phyloP scores from a whole-genome alignment of 306 rosid species.

The Rosa persica region DNA sequence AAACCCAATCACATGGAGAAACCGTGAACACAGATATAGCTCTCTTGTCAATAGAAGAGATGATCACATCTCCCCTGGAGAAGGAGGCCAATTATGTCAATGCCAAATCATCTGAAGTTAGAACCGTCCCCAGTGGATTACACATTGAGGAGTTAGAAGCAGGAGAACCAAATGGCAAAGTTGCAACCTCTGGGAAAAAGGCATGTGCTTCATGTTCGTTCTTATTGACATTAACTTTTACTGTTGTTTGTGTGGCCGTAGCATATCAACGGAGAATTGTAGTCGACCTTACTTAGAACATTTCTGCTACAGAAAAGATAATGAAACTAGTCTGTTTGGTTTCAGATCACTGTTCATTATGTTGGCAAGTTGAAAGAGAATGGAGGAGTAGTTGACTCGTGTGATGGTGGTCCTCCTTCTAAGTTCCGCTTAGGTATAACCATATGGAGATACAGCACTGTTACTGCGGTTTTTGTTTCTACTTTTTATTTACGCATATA shows the following conservation, averaged over 20 bases:
- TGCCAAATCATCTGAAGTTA: constrained; percentile 42
- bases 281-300: background rate
- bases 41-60: constrained; percentile 32
- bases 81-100: constrained; percentile 28
- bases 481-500: constrained; percentile 10
- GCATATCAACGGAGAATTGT: background rate
- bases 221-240: background rate
- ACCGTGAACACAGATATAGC: constrained; percentile 31
- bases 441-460: background rate
- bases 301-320: background rate
- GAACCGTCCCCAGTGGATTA: constrained; percentile 53
- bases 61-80: constrained; percentile 18
- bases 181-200: constrained; percentile 69
- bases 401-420: constrained; percentile 43
- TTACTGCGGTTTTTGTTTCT: background rate
- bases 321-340: constrained; percentile 26
- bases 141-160: constrained; percentile 55
- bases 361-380: constrained; percentile 63
- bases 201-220: constrained; percentile 28
- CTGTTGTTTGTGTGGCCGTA: background rate
- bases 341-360: constrained; percentile 67
- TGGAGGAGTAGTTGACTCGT: constrained; percentile 54
- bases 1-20: constrained; percentile 39
- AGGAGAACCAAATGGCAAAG: constrained; percentile 62
- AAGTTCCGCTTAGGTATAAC: constrained; percentile 85